Evolutionary conservation across 2,329 filamentous ascomycete species (phyloP).

Genomic region (Aureobasidium sp.): DNA sequence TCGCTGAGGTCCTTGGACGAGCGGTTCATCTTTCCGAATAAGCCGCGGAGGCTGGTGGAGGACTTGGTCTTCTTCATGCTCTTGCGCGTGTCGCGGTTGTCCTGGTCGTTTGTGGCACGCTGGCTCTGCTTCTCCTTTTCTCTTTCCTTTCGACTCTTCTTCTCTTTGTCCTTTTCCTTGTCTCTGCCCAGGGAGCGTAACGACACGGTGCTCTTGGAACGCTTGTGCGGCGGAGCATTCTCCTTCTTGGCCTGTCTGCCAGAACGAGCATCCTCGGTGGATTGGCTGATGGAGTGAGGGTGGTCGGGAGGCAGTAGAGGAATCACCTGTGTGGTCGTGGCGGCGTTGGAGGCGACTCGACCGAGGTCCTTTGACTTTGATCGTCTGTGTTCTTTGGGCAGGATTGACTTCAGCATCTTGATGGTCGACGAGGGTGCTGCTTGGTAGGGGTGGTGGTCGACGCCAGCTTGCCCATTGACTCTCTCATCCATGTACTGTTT

Average conservation of each 20-base stretch:
- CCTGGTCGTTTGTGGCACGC: not conserved
- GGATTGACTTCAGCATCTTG: slow-evolving; percentile 45
- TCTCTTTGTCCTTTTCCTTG: slow-evolving; percentile 27
- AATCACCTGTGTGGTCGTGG: slow-evolving; percentile 20
- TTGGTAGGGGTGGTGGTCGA: not conserved
- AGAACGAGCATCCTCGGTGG: slow-evolving; percentile 23
- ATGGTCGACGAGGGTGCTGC: slow-evolving; percentile 9
- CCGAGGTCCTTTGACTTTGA: slow-evolving; percentile 38
- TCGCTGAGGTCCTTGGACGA: slow-evolving; percentile 57
- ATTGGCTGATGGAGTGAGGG: slow-evolving; percentile 30
- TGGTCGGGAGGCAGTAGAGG: slow-evolving; percentile 45
- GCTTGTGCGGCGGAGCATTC: slow-evolving; percentile 34
- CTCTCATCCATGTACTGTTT: slow-evolving; percentile 3
- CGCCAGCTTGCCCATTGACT: not conserved
- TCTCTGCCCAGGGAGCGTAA: slow-evolving; percentile 44
- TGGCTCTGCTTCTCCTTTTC: slow-evolving; percentile 33
- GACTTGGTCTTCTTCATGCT: slow-evolving; percentile 65
- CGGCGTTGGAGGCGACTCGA: slow-evolving; percentile 26
- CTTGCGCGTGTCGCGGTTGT: slow-evolving; percentile 7
- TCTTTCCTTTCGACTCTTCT: slow-evolving; percentile 28
- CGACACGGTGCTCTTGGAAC: slow-evolving; percentile 47
- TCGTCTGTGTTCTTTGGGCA: slow-evolving; percentile 35
- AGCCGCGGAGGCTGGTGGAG: slow-evolving; percentile 66
- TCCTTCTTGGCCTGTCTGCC: slow-evolving; percentile 12
- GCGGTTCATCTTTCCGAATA: slow-evolving; percentile 63